Evolutionary conservation across 163 green algal genomes (phyloP).

Genomic region (Dunaliella salina): DNA sequence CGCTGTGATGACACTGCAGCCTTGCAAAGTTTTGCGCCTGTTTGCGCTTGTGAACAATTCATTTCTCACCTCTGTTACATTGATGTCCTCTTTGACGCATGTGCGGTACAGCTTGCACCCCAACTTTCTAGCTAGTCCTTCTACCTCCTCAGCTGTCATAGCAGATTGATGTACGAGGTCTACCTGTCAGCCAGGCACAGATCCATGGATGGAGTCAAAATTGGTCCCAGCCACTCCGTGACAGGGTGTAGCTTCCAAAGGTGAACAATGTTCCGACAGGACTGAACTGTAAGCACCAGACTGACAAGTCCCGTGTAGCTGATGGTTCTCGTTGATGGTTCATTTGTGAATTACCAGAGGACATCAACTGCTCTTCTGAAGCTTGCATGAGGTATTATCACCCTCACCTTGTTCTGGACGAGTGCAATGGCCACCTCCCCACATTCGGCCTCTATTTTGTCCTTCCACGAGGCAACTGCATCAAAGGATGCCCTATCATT

Average conservation of each 20-base stretch:
- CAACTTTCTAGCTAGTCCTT: slow-evolving; percentile 52
- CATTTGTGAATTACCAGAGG: too few relatives aligned
- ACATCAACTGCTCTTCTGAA: too few relatives aligned
- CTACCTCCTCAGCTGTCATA: slow-evolving; percentile 53
- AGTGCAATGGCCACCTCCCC: slow-evolving; percentile 61
- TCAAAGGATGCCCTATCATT: slow-evolving; percentile 66
- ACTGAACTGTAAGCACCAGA: too few relatives aligned
- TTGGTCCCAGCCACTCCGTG: too few relatives aligned
- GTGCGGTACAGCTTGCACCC: slow-evolving; percentile 64
- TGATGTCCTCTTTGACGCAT: slow-evolving; percentile 74
- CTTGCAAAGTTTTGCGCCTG: too few relatives aligned
- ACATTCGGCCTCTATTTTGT: slow-evolving; percentile 60
- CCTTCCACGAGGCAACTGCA: slow-evolving; percentile 58
- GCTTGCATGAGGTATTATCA: too few relatives aligned
- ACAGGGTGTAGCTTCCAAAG: too few relatives aligned
- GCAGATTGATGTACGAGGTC: slow-evolving; percentile 60
- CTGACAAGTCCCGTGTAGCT: too few relatives aligned
- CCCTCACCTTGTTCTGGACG: slow-evolving; percentile 69
- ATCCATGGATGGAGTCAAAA: not conserved
- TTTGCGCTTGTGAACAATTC: too few relatives aligned
- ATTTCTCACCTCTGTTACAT: slow-evolving; percentile 50
- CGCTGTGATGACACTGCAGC: too few relatives aligned
- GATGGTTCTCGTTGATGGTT: too few relatives aligned
- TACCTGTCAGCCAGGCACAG: slow-evolving; percentile 8
- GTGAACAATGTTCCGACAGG: too few relatives aligned